Evolutionary conservation across 371 early-diverging fungal species (phyloP), one percentile per base, ranked within the genome.

Genomic region (Mucor lusitanicus): DNA sequence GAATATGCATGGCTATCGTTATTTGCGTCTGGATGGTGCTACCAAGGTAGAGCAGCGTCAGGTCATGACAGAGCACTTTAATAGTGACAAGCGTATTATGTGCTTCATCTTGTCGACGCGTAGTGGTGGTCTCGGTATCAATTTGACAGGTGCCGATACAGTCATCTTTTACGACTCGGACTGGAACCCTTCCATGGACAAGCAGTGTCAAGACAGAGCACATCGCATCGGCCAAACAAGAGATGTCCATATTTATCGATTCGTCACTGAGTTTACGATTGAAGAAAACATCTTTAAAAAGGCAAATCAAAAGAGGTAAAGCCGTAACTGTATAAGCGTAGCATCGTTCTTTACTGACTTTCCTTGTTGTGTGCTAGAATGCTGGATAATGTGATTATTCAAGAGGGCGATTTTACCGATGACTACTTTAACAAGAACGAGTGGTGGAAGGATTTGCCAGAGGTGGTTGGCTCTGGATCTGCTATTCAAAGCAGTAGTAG

Each of bases 61-160:
- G 84, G 85, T 88, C 11, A 70, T 94, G 74, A 94, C 94, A 3
- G 93, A 97, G 73, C 91, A 93, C 25, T 96, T 95, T 76, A 95
- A 95, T 67, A 87, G 81, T 54, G 94, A 97, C 64, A 84, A 87
- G 35, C 87, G 93, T 67, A 90, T 92, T 62, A 81, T 95, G 62
- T 93, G 91, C 7, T 98, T 97, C 65, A 90, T 98, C 58, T 74
- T 95, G 48, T 96, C 95, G 33, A 97, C 98, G 0, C 85, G 98
- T 48, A 95, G 96, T 59, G 98, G 98, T 48, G 98, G 98, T 15
- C 86, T 99, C 7, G 99, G 98, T n/a, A 95, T 99, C 74, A 99
- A 99, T 72, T 75, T 99, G 62, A 97, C 97, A 0, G 97, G 95
- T 23, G 99, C 99, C 1, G 96, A 96, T 67, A 94, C 95, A 0